Evolutionary conservation across 202 grass and related monocot genomes (phyloP), one percentile per base, ranked within the genome.

Genomic region (Schoenoplectus tabernaemontani): DNA sequence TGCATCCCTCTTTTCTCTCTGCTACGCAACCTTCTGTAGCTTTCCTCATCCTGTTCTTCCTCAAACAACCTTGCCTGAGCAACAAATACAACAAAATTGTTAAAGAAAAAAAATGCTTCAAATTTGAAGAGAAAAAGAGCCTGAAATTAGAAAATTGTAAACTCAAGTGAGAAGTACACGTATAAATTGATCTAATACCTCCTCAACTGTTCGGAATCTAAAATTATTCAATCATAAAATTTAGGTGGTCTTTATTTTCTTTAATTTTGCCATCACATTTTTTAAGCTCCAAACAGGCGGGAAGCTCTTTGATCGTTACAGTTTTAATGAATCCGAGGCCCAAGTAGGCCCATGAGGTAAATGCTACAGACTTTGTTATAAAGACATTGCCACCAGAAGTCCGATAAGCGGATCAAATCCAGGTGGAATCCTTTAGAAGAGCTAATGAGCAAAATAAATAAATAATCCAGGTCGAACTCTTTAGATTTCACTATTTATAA

Each of bases 41-140:
- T 92, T 83, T 90, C 96, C 86, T 98, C 96, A 64, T 92, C 84
- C 36, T 91, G 89, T 78, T 89, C 57, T 59, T 91, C 84, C 64
- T 92, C 90, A 70, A 98, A 95, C 46, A 80, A 83, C 84, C 66
- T 92, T 73, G 87, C 81, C 91, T 99, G 57, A 24, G 84, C 39
- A 91, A 32, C 41, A 85, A 7, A 69, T 32, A 81, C 43, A 86
- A 84, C 13, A 65, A 86, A 80, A 57, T 67, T 20, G 2, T 38
- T 24, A 57, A 33, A 26, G 33, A 85, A 48, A 57, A 59, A 77
- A 67, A 60, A 33, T 67, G 11, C 8, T 20, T 37, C 77, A 48
- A 57, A 88, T 83, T 70, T 69, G 7, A 41, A 82, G 30, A 60
- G 63, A 42, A 38, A 59, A 4, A 74, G 68, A 34, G 10, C 78